These are phyloP conservation scores for Chaetoceros tenuissimus DNA, from an alignment of 108 stramenopile genomes.

Conservation along the genomic window DNA sequence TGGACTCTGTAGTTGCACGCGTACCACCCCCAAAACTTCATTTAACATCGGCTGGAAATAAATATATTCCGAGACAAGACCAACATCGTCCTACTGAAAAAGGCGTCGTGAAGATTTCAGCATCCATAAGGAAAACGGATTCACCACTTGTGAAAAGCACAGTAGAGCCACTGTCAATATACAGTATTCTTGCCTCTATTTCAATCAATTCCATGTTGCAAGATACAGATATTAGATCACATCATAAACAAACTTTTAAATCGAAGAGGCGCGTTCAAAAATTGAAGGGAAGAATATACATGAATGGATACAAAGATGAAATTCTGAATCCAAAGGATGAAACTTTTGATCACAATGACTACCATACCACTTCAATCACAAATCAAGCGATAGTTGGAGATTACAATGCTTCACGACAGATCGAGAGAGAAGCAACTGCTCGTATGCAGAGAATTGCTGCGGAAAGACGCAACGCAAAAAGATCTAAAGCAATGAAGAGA, in stretches of 20 bases:
- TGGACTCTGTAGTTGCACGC: conserved; percentile 28
- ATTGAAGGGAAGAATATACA: background rate
- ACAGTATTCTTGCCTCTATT: background rate
- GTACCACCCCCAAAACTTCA: conserved; percentile 35
- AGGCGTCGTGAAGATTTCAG: background rate
- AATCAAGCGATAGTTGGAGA: conserved; percentile 11
- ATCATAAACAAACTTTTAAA: background rate
- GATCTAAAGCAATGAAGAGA: conserved; percentile 17
- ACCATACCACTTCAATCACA: conserved; percentile 2
- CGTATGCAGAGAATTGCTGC: conserved; percentile 39
- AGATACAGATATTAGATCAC: background rate
- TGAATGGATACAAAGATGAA: background rate
- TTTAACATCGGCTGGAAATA: conserved; percentile 13
- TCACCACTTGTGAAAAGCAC: background rate
- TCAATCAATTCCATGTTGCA: background rate
- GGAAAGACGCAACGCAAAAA: conserved; percentile 28
- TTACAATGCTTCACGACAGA: conserved; percentile 17
- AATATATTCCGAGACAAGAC: background rate
- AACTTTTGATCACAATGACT: background rate
- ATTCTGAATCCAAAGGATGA: background rate
- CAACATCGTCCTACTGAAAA: background rate
- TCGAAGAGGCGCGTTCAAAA: background rate
- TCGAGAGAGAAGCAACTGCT: conserved; percentile 35
- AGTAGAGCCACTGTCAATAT: background rate
- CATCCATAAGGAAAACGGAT: background rate